Percentiles rank a stretch among this genome's conserved stretches.
Conservation (phyloP, 2,329 filamentous ascomycete genomes). For the Cercospora sp. region DNA sequence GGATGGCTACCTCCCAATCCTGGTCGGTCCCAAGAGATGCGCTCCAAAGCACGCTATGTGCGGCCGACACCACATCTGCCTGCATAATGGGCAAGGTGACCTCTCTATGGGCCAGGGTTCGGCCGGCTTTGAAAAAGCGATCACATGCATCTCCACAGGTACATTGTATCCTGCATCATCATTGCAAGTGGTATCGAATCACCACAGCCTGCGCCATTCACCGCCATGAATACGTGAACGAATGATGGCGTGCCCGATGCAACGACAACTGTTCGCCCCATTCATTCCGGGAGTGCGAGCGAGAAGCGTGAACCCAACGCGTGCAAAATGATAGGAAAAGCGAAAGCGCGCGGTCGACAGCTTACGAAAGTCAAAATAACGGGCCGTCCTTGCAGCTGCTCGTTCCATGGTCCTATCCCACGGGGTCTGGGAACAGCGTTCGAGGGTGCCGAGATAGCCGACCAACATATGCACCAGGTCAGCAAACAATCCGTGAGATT, state of each 20-base stretch:
- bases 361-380: neutral
- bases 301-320: neutral
- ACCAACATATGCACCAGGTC: neutral
- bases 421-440: conserved; percentile 1
- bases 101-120: conserved; percentile 3
- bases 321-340: neutral
- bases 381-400: conserved; percentile 2
- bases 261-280: neutral
- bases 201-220: conserved; percentile 13
- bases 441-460: conserved; percentile 7
- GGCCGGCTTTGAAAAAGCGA: conserved; percentile 7
- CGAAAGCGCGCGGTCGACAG: neutral
- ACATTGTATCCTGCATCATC: conserved; percentile 23
- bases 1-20: conserved; percentile 7
- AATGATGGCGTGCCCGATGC: conserved; percentile 1
- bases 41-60: conserved; percentile 13
- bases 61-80: conserved; percentile 12
- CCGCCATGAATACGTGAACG: conserved; percentile 17
- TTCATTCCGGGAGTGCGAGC: neutral
- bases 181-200: conserved; percentile 15
- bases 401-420: neutral
- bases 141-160: conserved; percentile 21
- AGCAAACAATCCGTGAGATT: neutral
- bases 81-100: conserved; percentile 3
- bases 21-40: conserved; percentile 11